These are phyloP conservation scores for Phytophthora idaei DNA, from an alignment of 352 stramenopile species.

Conservation along the genomic window DNA sequence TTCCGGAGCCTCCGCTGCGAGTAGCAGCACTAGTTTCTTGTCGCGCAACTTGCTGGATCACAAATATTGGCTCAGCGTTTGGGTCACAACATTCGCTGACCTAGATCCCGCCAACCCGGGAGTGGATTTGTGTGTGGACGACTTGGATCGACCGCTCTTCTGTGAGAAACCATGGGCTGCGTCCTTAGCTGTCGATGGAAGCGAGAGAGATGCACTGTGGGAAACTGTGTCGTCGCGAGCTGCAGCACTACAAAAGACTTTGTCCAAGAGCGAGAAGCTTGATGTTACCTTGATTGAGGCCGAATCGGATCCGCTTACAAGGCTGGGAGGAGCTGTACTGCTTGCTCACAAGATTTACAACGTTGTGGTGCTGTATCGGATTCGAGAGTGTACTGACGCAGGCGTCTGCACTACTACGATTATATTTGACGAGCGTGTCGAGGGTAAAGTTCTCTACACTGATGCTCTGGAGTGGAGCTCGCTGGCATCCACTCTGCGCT, in stretches of 20 bases:
- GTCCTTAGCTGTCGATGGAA: conserved; percentile 12
- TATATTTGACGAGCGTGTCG: conserved; percentile 52
- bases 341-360: conserved; percentile 65
- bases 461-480: conserved; percentile 60
- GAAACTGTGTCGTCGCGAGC: conserved; percentile 42
- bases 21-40: conserved; percentile 48
- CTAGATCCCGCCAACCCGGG: conserved; percentile 40
- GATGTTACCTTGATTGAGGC: conserved; percentile 58
- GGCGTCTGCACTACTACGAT: conserved; percentile 34
- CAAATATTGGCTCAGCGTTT: conserved; percentile 66
- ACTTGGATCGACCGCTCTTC: conserved; percentile 58
- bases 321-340: conserved; percentile 50
- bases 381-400: conserved; percentile 34
- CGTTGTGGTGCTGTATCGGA: conserved; percentile 49
- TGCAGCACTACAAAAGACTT: conserved; percentile 34
- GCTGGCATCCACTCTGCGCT: conserved; percentile 50
- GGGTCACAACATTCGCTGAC: conserved; percentile 50
- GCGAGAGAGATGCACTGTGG: conserved; percentile 34
- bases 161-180: conserved; percentile 63
- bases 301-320: conserved; percentile 56
- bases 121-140: conserved; percentile 57
- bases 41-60: conserved; percentile 59
- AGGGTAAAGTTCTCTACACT: conserved; percentile 57
- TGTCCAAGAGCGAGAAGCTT: conserved; percentile 36
- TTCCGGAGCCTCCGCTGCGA: conserved; percentile 25